phyloP scores from a whole-genome alignment of 768 basidiomycete genomes.

The Rhodotorula diobovata region DNA sequence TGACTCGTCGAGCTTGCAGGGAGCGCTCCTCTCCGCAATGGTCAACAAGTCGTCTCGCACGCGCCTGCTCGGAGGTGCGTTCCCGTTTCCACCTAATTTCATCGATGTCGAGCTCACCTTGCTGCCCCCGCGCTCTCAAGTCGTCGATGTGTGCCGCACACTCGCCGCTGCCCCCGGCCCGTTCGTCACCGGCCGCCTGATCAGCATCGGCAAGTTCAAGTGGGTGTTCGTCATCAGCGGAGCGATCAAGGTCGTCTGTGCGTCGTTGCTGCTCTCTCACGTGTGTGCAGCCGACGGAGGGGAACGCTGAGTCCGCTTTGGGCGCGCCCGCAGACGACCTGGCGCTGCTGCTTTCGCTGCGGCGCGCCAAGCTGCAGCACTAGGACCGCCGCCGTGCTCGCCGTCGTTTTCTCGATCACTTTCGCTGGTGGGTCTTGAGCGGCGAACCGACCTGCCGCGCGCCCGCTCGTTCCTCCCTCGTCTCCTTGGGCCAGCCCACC shows the following conservation, averaged over 20 bases:
- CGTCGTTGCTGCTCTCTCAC: background rate
- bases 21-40: conserved; percentile 20
- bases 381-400: background rate
- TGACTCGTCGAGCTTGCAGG: background rate
- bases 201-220: conserved; percentile 2
- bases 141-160: conserved; percentile 20
- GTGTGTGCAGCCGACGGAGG: background rate
- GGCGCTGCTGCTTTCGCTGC: background rate
- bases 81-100: too few relatives aligned
- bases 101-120: too few relatives aligned
- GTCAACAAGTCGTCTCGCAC: conserved; percentile 12
- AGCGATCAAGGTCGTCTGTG: conserved; percentile 17
- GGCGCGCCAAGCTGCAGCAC: conserved; percentile 1
- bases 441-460: too few relatives aligned
- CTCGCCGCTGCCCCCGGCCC: conserved; percentile 20
- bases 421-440: too few relatives aligned
- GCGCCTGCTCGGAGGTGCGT: conserved; percentile 24
- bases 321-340: conserved; percentile 1
- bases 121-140: background rate
- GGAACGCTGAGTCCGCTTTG: background rate
- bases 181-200: conserved; percentile 20
- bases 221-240: conserved; percentile 22
- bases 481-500: too few relatives aligned
- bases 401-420: too few relatives aligned
- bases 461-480: too few relatives aligned